phyloP scores from a whole-genome alignment of 108 stramenopile species.

The Cyclotella atomus region DNA sequence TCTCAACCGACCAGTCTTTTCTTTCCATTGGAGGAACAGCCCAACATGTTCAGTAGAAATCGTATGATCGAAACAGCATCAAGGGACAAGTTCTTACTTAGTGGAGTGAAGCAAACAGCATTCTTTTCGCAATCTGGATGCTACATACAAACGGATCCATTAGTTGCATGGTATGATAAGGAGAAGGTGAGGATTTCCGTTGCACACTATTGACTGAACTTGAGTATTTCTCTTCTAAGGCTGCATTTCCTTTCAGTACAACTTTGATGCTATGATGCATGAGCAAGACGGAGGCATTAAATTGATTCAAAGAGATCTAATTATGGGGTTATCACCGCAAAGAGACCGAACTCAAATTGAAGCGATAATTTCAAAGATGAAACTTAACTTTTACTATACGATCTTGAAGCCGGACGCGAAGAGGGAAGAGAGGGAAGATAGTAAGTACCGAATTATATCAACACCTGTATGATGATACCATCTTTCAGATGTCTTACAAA shows the following conservation, averaged over 20 bases:
- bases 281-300: neutral
- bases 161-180: constrained; percentile 11
- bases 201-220: too few species aligned
- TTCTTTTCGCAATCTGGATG: neutral
- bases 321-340: neutral
- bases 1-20: neutral
- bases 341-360: neutral
- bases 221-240: too few species aligned
- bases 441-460: neutral
- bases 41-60: neutral
- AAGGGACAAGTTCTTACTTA: neutral
- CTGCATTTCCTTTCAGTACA: neutral
- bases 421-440: constrained; percentile 9
- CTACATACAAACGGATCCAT: neutral
- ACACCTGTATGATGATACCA: neutral
- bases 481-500: neutral
- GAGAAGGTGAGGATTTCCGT: constrained; percentile 24
- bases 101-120: neutral
- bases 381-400: constrained; percentile 7
- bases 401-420: constrained; percentile 10
- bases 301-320: neutral
- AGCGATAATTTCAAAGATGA: neutral
- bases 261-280: neutral
- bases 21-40: neutral
- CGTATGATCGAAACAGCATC: neutral